phyloP scores from a whole-genome alignment of 345 rosid species.

The Lumnitzera racemosa region DNA sequence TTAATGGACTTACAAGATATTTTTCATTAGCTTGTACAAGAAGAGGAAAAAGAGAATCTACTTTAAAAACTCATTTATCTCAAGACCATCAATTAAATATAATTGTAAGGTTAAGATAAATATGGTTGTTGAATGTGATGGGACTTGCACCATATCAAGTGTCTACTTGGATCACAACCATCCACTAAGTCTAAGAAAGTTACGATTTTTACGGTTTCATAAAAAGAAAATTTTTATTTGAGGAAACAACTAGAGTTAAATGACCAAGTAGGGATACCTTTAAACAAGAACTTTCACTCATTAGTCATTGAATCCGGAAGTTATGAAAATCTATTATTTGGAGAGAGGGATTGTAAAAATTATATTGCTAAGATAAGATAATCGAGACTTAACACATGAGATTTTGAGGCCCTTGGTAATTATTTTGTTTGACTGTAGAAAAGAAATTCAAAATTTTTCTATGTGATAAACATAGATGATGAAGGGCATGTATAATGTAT shows the following conservation, averaged over 20 bases:
- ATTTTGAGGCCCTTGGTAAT: slow-evolving; percentile 35
- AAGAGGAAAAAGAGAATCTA: slow-evolving; percentile 1
- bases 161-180: slow-evolving; percentile 15
- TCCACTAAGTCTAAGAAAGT: slow-evolving; percentile 8
- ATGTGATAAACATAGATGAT: slow-evolving; percentile 44
- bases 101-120: slow-evolving; percentile 12
- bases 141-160: slow-evolving; percentile 1
- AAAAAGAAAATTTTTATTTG: slow-evolving; percentile 1
- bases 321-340: slow-evolving; percentile 19
- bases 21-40: slow-evolving; percentile 10
- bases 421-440: slow-evolving; percentile 31
- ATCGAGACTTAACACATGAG: slow-evolving; percentile 39
- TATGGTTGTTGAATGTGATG: slow-evolving; percentile 8
- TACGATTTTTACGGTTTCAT: neutral
- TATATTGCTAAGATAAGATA: slow-evolving; percentile 17
- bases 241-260: slow-evolving; percentile 7
- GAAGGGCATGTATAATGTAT: slow-evolving; percentile 39
- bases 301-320: slow-evolving; percentile 29
- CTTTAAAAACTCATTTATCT: neutral
- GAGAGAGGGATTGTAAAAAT: slow-evolving; percentile 14
- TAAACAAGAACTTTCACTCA: neutral
- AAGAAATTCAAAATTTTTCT: slow-evolving; percentile 44
- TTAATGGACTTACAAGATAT: slow-evolving; percentile 7
- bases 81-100: slow-evolving; percentile 4
- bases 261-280: slow-evolving; percentile 4